Base-by-base conservation (phyloP, 140 eudicot genomes). In the Stevia rebaudiana region DNA sequence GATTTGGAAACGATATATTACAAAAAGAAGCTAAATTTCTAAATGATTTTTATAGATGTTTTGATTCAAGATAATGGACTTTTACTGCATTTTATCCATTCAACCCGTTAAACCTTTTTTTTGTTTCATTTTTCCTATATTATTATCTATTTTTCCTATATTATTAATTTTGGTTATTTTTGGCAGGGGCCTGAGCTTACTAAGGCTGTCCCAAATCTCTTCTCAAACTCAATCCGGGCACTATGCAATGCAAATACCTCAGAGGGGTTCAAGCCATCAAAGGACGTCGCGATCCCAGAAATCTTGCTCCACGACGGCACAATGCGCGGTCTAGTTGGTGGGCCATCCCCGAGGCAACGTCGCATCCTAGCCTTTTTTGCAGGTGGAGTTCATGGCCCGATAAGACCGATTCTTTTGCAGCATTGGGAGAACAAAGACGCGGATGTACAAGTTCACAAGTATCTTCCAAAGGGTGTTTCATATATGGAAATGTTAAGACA, bases 161-260 rank as follows among this genome's bases (percentile, higher is more conserved):
- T 28, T 28, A 4, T 28, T 28, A 1, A 16, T 1, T 8, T 43
- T 7, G 2, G 16, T 41, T 30, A 57, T 9, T 44, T 22, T 10
- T 71, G 22, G 33, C 36, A 71, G 90, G 86, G 83, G 28, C 90
- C 90, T 8, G 77, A 64, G 50, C 72, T 81, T 35, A 68, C 85
- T 1, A 65, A 76, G 17, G 78, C 80, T 11, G 85, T 74, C 10
- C 81, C 86, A 0, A 6, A 74, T 44, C 80, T 83, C 4, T 80
- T 76, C 70, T 74, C 74, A 17, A 77, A 74, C 65, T 83, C 90
- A 11, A 83, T 83, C 16, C 69, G 86, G 35, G 90, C 78, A 3
- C 72, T 83, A 12, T 83, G 90, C 74, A 83, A 83, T 63, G 86
- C 90, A 50, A 83, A 83, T 66, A 80, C 78, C 56, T 80, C 86